Base-by-base conservation (phyloP, 495 filamentous ascomycete species). In the Elaphomyces granulatus region DNA sequence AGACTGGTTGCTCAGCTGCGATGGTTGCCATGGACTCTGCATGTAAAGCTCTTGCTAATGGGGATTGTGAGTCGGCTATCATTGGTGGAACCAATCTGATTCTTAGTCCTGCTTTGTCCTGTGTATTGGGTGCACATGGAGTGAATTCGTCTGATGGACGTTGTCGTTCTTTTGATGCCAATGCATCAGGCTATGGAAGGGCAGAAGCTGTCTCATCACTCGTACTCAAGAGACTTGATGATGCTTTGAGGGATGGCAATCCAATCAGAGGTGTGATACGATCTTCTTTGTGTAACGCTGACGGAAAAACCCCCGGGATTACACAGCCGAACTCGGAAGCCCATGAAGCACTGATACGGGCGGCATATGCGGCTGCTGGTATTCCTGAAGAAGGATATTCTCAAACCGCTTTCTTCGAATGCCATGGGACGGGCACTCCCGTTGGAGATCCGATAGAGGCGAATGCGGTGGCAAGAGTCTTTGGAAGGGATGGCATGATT, bases 181-280 rank as follows among this genome's bases (percentile, higher is more conserved):
- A 48, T 1, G 63, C 61, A 18, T 56, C 66, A 46, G 63, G 63
- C 14, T 65, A 67, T 16, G 69, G 56, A 0, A 63, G 74, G 18
- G 79, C 66, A 8, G 80, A 84, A 46, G 80, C 68, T 3, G 58
- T 76, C 15, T 70, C 61, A 31, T 63, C 67, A 20, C 38, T 83
- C 1, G 58, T 72, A 15, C 46, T 87, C 16, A 87, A 84, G 54
- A 61, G 57, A 4, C 58, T 83, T 3, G 49, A 56, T n/a, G 67
- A 75, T 40, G 80, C 75, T 4, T 33, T 71, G 9, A 43, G 47
- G 3, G 70, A 75, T 45, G 59, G 63, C 14, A 70, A 79, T 46
- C 67, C 71, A 6, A 74, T 83, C 31, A 62, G 75, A 36, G 74
- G 70, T 10, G 62, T 85, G 14, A 76, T 86, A 39, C 64, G 67